Evolutionary conservation across 257 asterid species (phyloP).

Genomic region (Nicotiana tomentosiformis): DNA sequence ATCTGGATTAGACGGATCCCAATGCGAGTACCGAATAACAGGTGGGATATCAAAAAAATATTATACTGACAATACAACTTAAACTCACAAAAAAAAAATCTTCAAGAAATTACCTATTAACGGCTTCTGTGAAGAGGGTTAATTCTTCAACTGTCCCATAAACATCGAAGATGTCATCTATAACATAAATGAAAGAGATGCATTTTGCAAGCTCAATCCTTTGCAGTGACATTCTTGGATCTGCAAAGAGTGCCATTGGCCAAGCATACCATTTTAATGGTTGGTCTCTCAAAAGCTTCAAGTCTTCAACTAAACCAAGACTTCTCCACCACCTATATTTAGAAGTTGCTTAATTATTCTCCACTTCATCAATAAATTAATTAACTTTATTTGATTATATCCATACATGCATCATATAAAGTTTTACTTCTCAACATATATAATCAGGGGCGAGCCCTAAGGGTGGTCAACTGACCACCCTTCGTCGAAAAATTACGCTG

Average conservation of each 20-base stretch:
- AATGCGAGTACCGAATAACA: no score
- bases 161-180: slow-evolving; percentile 36
- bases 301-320: slow-evolving; percentile 24
- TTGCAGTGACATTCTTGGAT: slow-evolving; percentile 16
- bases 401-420: neutral
- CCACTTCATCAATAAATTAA: no score
- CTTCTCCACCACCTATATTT: slow-evolving; percentile 45
- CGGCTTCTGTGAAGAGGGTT: slow-evolving; percentile 16
- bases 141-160: slow-evolving; percentile 26
- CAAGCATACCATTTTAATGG: slow-evolving; percentile 38
- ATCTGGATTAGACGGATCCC: no score
- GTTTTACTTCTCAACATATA: no score
- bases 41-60: no score
- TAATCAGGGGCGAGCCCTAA: no score
- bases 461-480: no score
- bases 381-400: no score
- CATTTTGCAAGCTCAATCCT: slow-evolving; percentile 28
- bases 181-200: slow-evolving; percentile 21
- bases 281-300: slow-evolving; percentile 30
- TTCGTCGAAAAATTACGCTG: no score
- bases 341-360: neutral
- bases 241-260: slow-evolving; percentile 19
- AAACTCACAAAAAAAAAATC: no score
- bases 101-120: neutral
- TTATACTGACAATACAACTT: no score